Evolutionary conservation across 345 rosid genomes (phyloP).

Genomic region (Carallia brachiata): DNA sequence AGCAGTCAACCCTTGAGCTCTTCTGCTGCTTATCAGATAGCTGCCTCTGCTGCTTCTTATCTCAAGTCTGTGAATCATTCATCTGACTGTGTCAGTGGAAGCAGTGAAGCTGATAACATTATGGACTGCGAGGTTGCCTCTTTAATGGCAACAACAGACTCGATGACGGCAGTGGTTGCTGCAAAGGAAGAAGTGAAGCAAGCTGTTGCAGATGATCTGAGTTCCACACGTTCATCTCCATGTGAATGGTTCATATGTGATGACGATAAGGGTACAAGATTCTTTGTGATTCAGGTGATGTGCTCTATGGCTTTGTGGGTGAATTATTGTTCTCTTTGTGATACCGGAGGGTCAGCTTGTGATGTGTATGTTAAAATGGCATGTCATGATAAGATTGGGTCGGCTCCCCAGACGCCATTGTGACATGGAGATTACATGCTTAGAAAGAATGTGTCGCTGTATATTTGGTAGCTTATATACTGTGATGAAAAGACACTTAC

Average conservation of each 20-base stretch:
- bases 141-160: conserved; percentile 85
- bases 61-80: conserved; percentile 31
- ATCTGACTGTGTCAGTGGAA: conserved; percentile 15
- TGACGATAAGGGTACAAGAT: conserved; percentile 74
- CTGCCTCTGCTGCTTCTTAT: conserved; percentile 87
- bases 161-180: conserved; percentile 95
- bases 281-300: conserved; percentile 83
- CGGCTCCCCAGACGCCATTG: neutral
- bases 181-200: conserved; percentile 95
- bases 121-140: conserved; percentile 56
- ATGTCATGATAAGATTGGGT: neutral
- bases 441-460: no score
- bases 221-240: conserved; percentile 68
- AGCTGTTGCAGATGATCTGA: conserved; percentile 91
- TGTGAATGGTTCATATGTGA: conserved; percentile 97
- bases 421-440: no score
- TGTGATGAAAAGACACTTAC: no score
- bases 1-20: conserved; percentile 44
- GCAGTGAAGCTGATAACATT: conserved; percentile 23
- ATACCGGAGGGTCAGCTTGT: neutral
- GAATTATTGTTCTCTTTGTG: neutral
- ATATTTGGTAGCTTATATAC: no score
- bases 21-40: conserved; percentile 71
- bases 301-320: neutral
- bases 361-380: neutral